A percentile compares a stretch with the other conserved stretches of the same genome.
These are phyloP conservation scores for Mycena vitilis DNA, from an alignment of 768 basidiomycete genomes.

Conservation along the genomic window DNA sequence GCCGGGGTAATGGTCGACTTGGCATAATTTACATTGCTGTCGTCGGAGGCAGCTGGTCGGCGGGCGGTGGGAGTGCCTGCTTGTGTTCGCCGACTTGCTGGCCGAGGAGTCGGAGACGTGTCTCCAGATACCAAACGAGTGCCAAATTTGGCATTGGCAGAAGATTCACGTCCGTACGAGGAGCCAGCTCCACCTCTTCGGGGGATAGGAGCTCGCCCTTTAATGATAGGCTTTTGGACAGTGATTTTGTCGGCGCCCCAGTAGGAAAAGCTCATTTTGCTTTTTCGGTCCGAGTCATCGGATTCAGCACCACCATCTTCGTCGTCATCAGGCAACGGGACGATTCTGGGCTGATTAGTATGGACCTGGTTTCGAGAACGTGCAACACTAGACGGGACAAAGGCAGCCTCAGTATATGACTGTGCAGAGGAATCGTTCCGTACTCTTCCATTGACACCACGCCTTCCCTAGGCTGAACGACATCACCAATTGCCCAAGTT, in stretches of 20 bases:
- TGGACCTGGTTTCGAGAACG: slow-evolving; percentile 74
- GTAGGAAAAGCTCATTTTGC: slow-evolving; percentile 95
- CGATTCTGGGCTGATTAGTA: slow-evolving; percentile 64
- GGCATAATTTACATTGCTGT: slow-evolving; percentile 66
- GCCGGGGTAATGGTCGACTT: slow-evolving; percentile 74
- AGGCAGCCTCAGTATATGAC: slow-evolving; percentile 11
- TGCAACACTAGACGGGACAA: slow-evolving; percentile 63
- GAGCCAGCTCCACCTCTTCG: slow-evolving; percentile 58
- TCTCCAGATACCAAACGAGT: slow-evolving; percentile 81
- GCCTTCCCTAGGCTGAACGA: slow-evolving; percentile 79
- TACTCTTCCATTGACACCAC: slow-evolving; percentile 94
- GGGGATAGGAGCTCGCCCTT: slow-evolving; percentile 53
- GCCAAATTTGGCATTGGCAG: slow-evolving; percentile 94
- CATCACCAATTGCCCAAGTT: slow-evolving; percentile 87
- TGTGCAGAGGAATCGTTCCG: slow-evolving; percentile 27
- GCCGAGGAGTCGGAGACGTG: slow-evolving; percentile 57
- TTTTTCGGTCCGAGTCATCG: slow-evolving; percentile 88
- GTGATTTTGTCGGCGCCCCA: slow-evolving; percentile 95
- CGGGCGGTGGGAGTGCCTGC: slow-evolving; percentile 57
- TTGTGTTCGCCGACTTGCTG: slow-evolving; percentile 72
- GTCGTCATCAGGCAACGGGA: slow-evolving; percentile 77
- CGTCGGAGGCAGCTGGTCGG: slow-evolving; percentile 67
- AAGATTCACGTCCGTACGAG: slow-evolving; percentile 82
- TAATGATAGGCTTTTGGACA: slow-evolving; percentile 80
- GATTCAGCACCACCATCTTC: slow-evolving; percentile 72